Base-by-base conservation (phyloP, 208 protist genomes). In the Leishmania guyanensis region DNA sequence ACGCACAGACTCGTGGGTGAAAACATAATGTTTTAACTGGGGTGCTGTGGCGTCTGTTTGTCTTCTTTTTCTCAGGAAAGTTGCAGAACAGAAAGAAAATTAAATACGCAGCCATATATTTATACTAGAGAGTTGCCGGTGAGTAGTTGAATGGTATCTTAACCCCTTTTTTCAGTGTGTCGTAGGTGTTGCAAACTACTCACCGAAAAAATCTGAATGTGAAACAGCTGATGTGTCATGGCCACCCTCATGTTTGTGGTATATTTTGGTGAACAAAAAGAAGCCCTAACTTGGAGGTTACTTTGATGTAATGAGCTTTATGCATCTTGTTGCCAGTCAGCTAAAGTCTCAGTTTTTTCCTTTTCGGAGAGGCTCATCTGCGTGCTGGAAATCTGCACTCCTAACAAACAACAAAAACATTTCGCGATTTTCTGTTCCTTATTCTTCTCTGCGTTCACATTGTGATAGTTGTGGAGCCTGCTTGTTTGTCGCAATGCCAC, bases 401-500 rank as follows among this genome's bases (percentile, higher is more conserved):
- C 1, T 17, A 48, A 51, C 20, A 20, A 53, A 72, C 68, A 51
- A 73, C 58, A 73, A 54, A n/a, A 9, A 22, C 46, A 14, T 51
- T 12, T 4, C 29, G 14, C 10, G 46, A 29, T 53, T 1, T 1
- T 46, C 50, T 58, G 6, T 17, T 58, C n/a, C n/a, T 39, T 46
- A 56, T 65, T 69, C 4, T 66, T 73, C 36, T 29, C 48, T 5
- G 9, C 33, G 53, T 74, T 74, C 26, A 36, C 29, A 5, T 8
- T 29, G 43, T 8, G 26, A n/a, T 72, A 72, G 36, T 72, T 48
- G 43, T 29, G 43, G 39, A 29, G 50, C 86, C 73, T 80, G 48
- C 65, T 78, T 65, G 12, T 73, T 39, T 50, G 56, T 81, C 43
- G 10, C 33, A 80, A 84, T 84, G 83, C 69, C 75, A 56, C 64